Evolutionary conservation across 208 protist genomes (phyloP).

Genomic region (Wallacemonas collosoma): DNA sequence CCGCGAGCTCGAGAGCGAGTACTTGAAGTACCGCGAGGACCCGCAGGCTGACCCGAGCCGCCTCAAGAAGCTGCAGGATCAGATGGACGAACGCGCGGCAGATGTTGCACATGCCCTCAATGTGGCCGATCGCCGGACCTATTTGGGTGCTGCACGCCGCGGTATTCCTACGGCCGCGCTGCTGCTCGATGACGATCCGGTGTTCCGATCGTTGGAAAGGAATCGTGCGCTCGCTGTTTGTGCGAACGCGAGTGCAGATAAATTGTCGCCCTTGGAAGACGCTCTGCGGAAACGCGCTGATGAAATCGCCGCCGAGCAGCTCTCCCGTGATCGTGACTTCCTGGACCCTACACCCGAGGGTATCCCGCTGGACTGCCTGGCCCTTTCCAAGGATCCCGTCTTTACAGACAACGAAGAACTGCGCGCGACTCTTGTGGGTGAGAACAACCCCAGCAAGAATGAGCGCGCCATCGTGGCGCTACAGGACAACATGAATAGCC

Average conservation of each 20-base stretch:
- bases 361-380: slow-evolving; percentile 40
- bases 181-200: slow-evolving; percentile 51
- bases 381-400: slow-evolving; percentile 31
- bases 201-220: slow-evolving; percentile 42
- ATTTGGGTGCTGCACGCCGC: slow-evolving; percentile 38
- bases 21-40: slow-evolving; percentile 22
- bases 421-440: slow-evolving; percentile 32
- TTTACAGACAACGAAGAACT: slow-evolving; percentile 49
- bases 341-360: slow-evolving; percentile 49
- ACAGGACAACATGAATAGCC: slow-evolving; percentile 56
- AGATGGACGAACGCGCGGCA: slow-evolving; percentile 40
- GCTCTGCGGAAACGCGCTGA: slow-evolving; percentile 43
- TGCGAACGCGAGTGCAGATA: slow-evolving; percentile 2
- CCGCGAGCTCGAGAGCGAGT: slow-evolving; percentile 61
- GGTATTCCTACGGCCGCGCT: slow-evolving; percentile 49
- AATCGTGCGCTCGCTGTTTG: slow-evolving; percentile 26
- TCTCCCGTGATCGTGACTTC: slow-evolving; percentile 36
- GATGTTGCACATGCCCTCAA: slow-evolving; percentile 53
- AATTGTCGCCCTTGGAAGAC: slow-evolving; percentile 35
- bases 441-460: slow-evolving; percentile 29
- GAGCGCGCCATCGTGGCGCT: slow-evolving; percentile 30
- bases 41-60: slow-evolving; percentile 22
- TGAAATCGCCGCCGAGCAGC: slow-evolving; percentile 35
- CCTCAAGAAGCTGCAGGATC: slow-evolving; percentile 29
- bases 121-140: slow-evolving; percentile 38